These are phyloP conservation scores for Asclepias syriaca DNA, from an alignment of 257 asterid species.

Conservation along the genomic window DNA sequence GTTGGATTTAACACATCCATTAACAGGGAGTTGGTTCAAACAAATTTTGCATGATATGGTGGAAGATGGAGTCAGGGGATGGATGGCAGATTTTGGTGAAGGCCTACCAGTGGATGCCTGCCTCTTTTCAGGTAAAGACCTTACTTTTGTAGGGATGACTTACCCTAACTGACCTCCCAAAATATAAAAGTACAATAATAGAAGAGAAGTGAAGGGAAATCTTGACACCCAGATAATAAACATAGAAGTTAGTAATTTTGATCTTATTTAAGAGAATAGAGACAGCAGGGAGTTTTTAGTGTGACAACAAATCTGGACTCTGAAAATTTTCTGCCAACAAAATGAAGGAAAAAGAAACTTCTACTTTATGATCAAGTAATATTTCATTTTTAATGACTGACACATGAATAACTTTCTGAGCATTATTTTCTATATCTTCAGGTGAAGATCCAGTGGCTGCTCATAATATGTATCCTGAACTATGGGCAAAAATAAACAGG, in stretches of 20 bases:
- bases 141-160: not conserved
- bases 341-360: not conserved
- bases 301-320: not conserved
- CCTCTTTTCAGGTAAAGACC: constrained; percentile 65
- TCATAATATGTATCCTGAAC: constrained; percentile 87
- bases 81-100: constrained; percentile 99
- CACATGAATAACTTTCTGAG: not conserved
- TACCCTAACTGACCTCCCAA: not conserved
- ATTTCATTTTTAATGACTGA: not conserved
- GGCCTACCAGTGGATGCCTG: constrained; percentile 91
- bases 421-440: constrained; percentile 20
- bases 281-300: not conserved
- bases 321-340: not conserved
- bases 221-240: not conserved
- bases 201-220: not conserved
- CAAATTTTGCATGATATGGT: constrained; percentile 81
- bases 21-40: constrained; percentile 69
- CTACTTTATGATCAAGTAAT: not conserved
- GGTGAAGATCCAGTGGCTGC: constrained; percentile 93
- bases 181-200: not conserved
- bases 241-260: not conserved
- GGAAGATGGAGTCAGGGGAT: constrained; percentile 90
- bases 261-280: not conserved
- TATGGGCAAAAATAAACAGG: constrained; percentile 78
- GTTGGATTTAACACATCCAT: constrained; percentile 88